phyloP scores from a whole-genome alignment of 164 flowering plant genomes.

The Umbilicus rupestris region DNA sequence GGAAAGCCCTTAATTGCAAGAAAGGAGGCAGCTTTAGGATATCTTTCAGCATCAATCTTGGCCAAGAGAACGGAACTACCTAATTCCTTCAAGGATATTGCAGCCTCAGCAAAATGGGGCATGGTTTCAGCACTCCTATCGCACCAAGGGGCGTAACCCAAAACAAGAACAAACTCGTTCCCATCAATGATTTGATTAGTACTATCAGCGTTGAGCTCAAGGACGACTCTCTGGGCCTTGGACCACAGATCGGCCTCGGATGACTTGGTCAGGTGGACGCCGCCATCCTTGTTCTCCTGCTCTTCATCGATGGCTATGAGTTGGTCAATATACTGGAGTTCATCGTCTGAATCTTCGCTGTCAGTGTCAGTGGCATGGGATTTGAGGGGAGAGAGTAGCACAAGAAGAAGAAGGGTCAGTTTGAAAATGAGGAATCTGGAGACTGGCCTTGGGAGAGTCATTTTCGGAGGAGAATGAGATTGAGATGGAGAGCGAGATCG shows the following conservation, averaged over 20 bases:
- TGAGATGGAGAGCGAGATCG: not conserved
- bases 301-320: conserved; percentile 7
- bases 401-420: not conserved
- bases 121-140: conserved; percentile 79
- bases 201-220: conserved; percentile 8
- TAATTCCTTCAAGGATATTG: conserved; percentile 50
- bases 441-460: not conserved
- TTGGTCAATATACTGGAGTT: not conserved
- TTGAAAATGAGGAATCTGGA: conserved; percentile 6
- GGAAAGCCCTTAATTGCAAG: conserved; percentile 83
- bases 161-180: conserved; percentile 65
- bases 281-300: not conserved
- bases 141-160: conserved; percentile 96
- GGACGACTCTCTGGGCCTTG: conserved; percentile 5
- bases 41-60: conserved; percentile 76
- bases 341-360: not conserved
- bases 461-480: not conserved
- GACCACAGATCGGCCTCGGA: conserved; percentile 1
- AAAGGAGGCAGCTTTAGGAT: conserved; percentile 52
- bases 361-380: not conserved
- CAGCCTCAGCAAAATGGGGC: conserved; percentile 91
- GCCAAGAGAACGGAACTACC: conserved; percentile 59
- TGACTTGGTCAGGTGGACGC: not conserved
- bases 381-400: not conserved
- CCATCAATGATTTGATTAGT: conserved; percentile 38